Base-by-base conservation (phyloP, 2,329 filamentous ascomycete genomes). In the Chrysosporium keratinophilum region DNA sequence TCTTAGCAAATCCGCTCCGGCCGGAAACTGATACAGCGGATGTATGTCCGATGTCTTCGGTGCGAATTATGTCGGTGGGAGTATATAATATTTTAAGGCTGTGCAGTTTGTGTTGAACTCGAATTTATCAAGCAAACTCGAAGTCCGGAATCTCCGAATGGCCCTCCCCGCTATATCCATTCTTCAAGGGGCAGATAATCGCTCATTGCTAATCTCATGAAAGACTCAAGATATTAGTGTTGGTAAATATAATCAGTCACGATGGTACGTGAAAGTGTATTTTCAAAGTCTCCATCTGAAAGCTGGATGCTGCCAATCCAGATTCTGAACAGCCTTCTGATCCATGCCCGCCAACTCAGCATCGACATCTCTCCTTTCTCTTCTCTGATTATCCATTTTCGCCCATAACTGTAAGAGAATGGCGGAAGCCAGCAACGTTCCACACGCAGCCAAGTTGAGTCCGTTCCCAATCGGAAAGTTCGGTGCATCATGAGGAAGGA, bases 381-480 rank as follows among this genome's bases (percentile, higher is more conserved):
- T 74, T 61, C 72, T 76, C 63, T 71, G 76, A 62, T 88, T 88
- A 60, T 85, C 80, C 63, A 64, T 67, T 50, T 71, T 72, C 75
- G 86, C 85, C 79, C 80, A 88, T 1, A 76, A 58, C 58, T 79
- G 69, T 35, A 83, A 64, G 0, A 61, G 48, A 0, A 76, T 72
- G 4, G 73, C 71, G 2, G 76, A 53, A 1, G 87, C 52, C 11
- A 86, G 63, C 1, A 80, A 79, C 1, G 70, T 69, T n/a, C 72
- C 74, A n/a, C 74, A 74, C 0, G 80, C 81, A 0, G 79, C 84
- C 42, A 87, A 62, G 63, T 88, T 88, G 35, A 88, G 65, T 0
- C 84, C 84, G 62, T 87, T 87, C 1, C 84, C 84, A 54, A 87
- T 85, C 56, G 74, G 80, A 61, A 81, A 88, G 55, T 87, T 67